A percentile compares a stretch with the other conserved stretches of the same genome.
Evolutionary conservation across 2,329 filamentous ascomycete genomes (phyloP).

Genomic region (Diatrype stigma): DNA sequence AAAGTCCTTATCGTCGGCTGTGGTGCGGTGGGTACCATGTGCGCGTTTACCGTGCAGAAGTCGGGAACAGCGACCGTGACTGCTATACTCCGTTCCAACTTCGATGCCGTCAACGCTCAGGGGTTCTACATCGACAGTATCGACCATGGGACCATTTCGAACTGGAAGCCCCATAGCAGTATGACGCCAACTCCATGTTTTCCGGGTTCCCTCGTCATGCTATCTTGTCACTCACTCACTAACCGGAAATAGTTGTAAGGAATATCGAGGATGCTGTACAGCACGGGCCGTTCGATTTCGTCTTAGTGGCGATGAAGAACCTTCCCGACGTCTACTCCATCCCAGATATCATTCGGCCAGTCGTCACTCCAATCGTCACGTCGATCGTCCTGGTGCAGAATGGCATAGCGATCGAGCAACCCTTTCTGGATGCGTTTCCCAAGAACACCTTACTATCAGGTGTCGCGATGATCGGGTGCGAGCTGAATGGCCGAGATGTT

Average conservation of each 20-base stretch:
- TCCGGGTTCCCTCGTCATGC: no score
- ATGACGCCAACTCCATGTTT: no score
- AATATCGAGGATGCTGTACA: no score
- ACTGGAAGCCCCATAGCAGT: no score
- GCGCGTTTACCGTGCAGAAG: constrained; percentile 48
- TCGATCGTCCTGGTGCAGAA: constrained; percentile 58
- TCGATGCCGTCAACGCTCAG: constrained; percentile 36
- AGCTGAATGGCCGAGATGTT: constrained; percentile 47
- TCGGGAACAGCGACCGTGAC: constrained; percentile 49
- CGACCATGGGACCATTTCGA: constrained; percentile 41
- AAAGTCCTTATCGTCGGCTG: no score
- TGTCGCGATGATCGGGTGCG: constrained; percentile 48
- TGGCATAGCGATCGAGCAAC: constrained; percentile 59
- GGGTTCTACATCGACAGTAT: constrained; percentile 53
- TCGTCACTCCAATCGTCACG: constrained; percentile 46
- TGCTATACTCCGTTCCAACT: constrained; percentile 54
- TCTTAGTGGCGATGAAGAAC: constrained; percentile 57
- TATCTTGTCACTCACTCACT: no score
- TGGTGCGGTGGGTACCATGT: constrained; percentile 9
- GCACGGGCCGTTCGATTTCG: constrained; percentile 43
- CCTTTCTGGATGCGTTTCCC: constrained; percentile 46
- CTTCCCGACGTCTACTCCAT: constrained; percentile 49
- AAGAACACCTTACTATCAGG: constrained; percentile 48
- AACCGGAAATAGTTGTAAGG: no score
- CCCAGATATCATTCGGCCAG: constrained; percentile 45